phyloP scores from a whole-genome alignment of 1,139 yeast species.

The Magnusiomyces clavatus region DNA sequence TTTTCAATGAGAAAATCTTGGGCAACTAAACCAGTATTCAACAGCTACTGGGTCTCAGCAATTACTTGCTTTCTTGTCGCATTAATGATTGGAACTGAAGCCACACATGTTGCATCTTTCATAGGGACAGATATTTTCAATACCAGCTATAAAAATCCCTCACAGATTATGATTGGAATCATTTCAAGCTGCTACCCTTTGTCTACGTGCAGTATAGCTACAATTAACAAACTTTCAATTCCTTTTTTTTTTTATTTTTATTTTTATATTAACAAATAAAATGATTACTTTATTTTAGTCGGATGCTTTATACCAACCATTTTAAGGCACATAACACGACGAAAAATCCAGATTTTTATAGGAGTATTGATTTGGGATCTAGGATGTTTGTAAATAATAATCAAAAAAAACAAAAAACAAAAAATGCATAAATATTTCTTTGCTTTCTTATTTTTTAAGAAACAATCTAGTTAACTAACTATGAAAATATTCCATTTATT shows the following conservation, averaged over 20 bases:
- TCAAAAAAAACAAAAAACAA: too few relatives aligned
- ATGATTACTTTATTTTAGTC: slow-evolving; percentile 7
- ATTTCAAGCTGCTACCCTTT: slow-evolving; percentile 39
- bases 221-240: slow-evolving; percentile 15
- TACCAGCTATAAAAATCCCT: slow-evolving; percentile 40
- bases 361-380: background rate
- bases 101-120: slow-evolving; percentile 59
- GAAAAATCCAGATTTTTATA: slow-evolving; percentile 2
- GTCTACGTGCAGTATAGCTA: slow-evolving; percentile 32
- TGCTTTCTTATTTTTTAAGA: slow-evolving; percentile 6
- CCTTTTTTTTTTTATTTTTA: slow-evolving; percentile 19
- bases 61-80: slow-evolving; percentile 39
- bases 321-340: slow-evolving; percentile 12
- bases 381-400: slow-evolving; percentile 1
- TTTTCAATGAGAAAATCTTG: slow-evolving; percentile 1
- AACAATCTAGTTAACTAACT: slow-evolving; percentile 3
- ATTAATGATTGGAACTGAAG: slow-evolving; percentile 60
- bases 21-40: slow-evolving; percentile 20
- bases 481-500: background rate
- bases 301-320: slow-evolving; percentile 7
- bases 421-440: too few relatives aligned
- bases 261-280: slow-evolving; percentile 3
- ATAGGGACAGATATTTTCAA: slow-evolving; percentile 41
- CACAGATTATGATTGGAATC: slow-evolving; percentile 34
- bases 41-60: slow-evolving; percentile 40